phyloP scores from a whole-genome alignment of 1,284 basidiomycete genomes.

The Fistulinella cinereoalba region DNA sequence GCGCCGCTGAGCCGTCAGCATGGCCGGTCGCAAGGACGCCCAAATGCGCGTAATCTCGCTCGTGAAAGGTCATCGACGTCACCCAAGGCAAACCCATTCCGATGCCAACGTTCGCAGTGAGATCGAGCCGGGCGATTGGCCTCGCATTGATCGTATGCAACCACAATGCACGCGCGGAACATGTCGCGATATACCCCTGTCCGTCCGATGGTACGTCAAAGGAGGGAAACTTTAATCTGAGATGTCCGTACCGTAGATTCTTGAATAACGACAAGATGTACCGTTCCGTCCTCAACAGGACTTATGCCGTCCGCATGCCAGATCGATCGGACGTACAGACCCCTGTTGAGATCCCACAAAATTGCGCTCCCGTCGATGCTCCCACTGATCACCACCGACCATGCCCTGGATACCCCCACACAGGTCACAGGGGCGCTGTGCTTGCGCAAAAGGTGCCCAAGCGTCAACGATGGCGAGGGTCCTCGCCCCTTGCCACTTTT shows the following conservation, averaged over 20 bases:
- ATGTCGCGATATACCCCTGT: conserved; percentile 82
- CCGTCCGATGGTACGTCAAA: too few relatives aligned
- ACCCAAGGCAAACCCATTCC: conserved; percentile 45
- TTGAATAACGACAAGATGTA: conserved; percentile 76
- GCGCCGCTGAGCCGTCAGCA: conserved; percentile 61
- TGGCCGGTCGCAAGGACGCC: conserved; percentile 70
- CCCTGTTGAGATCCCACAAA: conserved; percentile 89
- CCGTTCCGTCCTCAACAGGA: conserved; percentile 41
- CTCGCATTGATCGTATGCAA: conserved; percentile 83
- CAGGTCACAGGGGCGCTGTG: conserved; percentile 69
- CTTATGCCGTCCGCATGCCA: conserved; percentile 53
- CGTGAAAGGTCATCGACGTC: conserved; percentile 74
- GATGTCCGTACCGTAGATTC: conserved; percentile 58
- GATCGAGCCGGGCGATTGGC: conserved; percentile 63
- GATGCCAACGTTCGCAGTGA: conserved; percentile 39
- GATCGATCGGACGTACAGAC: conserved; percentile 73
- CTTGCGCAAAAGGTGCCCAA: conserved; percentile 75
- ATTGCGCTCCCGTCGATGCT: conserved; percentile 83
- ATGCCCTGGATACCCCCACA: conserved; percentile 74
- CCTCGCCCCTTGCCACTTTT: conserved; percentile 1
- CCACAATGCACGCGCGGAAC: conserved; percentile 63
- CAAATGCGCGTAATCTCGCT: conserved; percentile 71
- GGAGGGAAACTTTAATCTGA: too few relatives aligned
- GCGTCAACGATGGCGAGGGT: conserved; percentile 33
- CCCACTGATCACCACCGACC: conserved; percentile 85